Conservation (phyloP, 2,329 filamentous ascomycete genomes). For the Sporothrix phasma region DNA sequence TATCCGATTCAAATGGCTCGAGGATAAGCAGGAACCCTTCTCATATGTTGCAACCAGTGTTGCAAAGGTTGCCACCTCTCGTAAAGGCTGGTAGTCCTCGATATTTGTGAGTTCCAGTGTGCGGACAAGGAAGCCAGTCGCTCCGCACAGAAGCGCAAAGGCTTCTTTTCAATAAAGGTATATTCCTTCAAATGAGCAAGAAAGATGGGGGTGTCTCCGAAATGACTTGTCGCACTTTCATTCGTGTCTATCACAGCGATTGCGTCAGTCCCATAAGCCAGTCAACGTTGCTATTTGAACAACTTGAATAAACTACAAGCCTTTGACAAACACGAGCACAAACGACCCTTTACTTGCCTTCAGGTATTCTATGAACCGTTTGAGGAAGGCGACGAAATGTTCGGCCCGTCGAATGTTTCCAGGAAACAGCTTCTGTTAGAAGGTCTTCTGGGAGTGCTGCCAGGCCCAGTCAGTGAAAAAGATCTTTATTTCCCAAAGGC, state of each 20-base stretch:
- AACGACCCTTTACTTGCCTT: conserved; percentile 40
- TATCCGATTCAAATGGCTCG: conserved; percentile 95
- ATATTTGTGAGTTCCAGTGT: conserved; percentile 95
- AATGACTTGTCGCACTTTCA: conserved; percentile 97
- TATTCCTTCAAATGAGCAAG: conserved; percentile 86
- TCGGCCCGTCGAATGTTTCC: conserved; percentile 94
- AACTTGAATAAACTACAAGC: background rate
- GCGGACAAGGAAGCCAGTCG: conserved; percentile 87
- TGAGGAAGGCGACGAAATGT: conserved; percentile 90
- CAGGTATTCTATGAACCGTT: conserved; percentile 94
- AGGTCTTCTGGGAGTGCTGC: conserved; percentile 79
- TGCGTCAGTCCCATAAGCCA: background rate
- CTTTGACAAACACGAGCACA: background rate
- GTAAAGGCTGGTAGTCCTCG: conserved; percentile 91
- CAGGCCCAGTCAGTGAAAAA: background rate
- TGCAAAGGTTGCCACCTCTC: conserved; percentile 96
- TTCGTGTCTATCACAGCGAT: conserved; percentile 59
- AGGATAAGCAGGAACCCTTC: conserved; percentile 85
- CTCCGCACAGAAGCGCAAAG: conserved; percentile 87
- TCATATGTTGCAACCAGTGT: conserved; percentile 95
- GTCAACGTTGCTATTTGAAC: background rate
- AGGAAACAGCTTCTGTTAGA: conserved; percentile 86
- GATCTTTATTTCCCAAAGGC: too few species aligned
- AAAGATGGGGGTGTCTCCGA: conserved; percentile 96
- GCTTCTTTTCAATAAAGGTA: conserved; percentile 96